Base-by-base conservation (phyloP, 2,329 filamentous ascomycete species). In the Fusarium oxysporum region DNA sequence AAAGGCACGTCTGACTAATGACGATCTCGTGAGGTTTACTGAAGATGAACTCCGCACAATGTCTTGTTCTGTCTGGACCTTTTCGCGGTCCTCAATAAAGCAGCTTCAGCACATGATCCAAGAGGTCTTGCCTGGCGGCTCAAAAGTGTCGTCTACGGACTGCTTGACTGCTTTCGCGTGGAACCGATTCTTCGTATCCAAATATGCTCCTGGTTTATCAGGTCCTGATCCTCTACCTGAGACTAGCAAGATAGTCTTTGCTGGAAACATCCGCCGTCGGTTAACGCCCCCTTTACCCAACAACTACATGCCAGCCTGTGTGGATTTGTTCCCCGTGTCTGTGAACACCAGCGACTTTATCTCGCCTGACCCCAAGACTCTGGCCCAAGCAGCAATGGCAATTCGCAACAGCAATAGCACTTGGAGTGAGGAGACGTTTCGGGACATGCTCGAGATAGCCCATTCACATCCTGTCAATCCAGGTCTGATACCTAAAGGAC, bases 321-420 rank as follows among this genome's bases (percentile, higher is more conserved):
- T 67, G 6, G 64, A 67, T 7, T 25, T 67, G 2, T 67, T 67
- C 30, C 64, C 64, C 3, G 60, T 57, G 14, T 10, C 30, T 19
- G 14, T 47, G 2, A 37, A 33, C 3, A 64, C 51, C 2, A 21
- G 5, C 1, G 16, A 64, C 3, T 53, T 67, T 4, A 23, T 35
- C 7, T 47, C 43, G 6, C 32, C 59, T 1, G 25, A 35, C 23
- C 60, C 64, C 2, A 62, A 58, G 16, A 35, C 64, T 19, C 21
- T 67, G 16, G 64, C 64, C 3, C 38, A n/a, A 23, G 40, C 33
- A 28, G 64, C 64, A 19, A 25, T 40, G 14, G 44, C 28, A 23
- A 48, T 67, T 11, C 64, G 64, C 33, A 35, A 38, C 8, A 67
- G 64, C 28, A 67, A 64, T 35, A 67, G 47, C 14, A 30, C 51